A percentile compares a stretch with the other conserved stretches of the same genome.
phyloP scores from a whole-genome alignment of 2,329 filamentous ascomycete genomes.

The Neofusicoccum parvum region DNA sequence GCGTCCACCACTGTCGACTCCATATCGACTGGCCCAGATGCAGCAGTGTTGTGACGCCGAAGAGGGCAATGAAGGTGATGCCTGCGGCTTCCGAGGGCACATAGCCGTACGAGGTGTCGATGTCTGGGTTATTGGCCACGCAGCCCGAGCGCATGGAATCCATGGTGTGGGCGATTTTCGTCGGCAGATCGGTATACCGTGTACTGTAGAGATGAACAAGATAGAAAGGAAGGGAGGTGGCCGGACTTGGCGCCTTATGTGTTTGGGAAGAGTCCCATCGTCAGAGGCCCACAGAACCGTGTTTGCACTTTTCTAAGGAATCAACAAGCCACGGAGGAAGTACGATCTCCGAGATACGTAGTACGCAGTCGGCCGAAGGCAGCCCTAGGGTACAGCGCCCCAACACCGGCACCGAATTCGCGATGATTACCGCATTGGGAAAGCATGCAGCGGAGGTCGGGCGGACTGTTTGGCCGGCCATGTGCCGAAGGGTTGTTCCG shows the following conservation, averaged over 20 bases:
- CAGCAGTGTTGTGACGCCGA: not conserved
- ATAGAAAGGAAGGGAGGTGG: not conserved
- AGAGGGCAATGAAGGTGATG: slow-evolving; percentile 7
- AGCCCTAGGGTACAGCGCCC: too few species aligned
- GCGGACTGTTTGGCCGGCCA: not conserved
- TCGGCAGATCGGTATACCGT: too few species aligned
- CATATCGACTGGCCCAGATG: not conserved
- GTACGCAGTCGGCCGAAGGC: too few species aligned
- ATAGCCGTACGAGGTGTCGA: slow-evolving; percentile 2
- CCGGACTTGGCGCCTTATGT: not conserved
- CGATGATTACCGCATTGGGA: not conserved
- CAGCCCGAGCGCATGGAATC: not conserved
- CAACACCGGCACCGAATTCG: not conserved
- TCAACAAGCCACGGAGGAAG: not conserved
- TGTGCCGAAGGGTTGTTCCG: not conserved
- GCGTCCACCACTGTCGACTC: slow-evolving; percentile 6
- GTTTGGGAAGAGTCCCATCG: not conserved
- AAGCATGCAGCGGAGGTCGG: not conserved
- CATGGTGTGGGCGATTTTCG: not conserved
- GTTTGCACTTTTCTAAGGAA: not conserved
- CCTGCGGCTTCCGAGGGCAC: slow-evolving; percentile 14
- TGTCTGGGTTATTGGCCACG: not conserved
- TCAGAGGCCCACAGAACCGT: not conserved
- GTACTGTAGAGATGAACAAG: not conserved
- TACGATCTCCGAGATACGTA: not conserved